Base-by-base conservation (phyloP, 441 rosid genomes). In the Capsella rubella region DNA sequence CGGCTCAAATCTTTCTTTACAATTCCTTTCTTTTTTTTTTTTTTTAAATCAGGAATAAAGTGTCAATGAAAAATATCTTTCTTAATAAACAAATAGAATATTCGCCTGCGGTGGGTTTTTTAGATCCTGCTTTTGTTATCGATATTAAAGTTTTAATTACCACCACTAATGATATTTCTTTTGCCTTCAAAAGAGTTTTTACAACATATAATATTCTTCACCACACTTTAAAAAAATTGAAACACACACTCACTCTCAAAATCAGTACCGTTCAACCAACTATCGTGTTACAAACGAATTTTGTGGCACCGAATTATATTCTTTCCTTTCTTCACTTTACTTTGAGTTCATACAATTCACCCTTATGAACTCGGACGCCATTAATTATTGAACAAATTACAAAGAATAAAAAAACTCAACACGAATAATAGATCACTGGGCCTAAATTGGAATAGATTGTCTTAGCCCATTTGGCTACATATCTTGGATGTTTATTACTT, bases 1-100 rank as follows among this genome's bases (percentile, higher is more conserved):
- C 75, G 71, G 71, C 71, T 64, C 66, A 47, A 56, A 70, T 14
- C 29, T 69, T 60, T 14, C n/a, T 12, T 52, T 65, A 6, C n/a
- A 3, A 0, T 40, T 15, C 4, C 9, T 25, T 56, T 55, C 18
- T 64, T 37, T 35, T 0, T 0, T 18, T 42, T 13, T 18, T 40
- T 13, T 18, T 21, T 43, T n/a, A n/a, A 6, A 16, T 5, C 42
- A n/a, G 1, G 2, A 3, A 10, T 21, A 64, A 25, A 14, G 16
- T 25, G n/a, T 37, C 60, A 9, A 13, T 2, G 2, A 37, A 52
- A 49, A 57, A 39, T 74, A 74, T 74, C 61, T 56, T 49, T 31
- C 55, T 42, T 60, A 13, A 37, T 3, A 5, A 6, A 9, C 5
- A 18, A 8, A 14, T 0, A 1, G 16, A 28, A 53, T 53, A 53